Evolutionary conservation across 176 grass and related monocot species (phyloP).

Genomic region (Dactylis glomerata): DNA sequence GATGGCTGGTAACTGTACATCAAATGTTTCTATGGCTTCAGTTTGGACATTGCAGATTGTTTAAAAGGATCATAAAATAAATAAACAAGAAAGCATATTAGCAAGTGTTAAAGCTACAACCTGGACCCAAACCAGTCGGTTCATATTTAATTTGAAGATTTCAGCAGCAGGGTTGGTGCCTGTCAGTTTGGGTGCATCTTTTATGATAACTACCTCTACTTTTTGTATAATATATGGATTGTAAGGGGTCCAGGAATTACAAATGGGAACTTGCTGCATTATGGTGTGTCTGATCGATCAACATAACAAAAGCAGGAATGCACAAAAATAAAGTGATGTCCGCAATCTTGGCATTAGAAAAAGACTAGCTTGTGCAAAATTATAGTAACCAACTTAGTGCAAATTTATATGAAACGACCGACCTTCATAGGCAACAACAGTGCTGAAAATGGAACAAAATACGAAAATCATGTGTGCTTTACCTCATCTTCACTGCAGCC

Average conservation of each 20-base stretch:
- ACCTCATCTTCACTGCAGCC: constrained; percentile 92
- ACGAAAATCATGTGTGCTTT: constrained; percentile 1
- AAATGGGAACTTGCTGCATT: background rate
- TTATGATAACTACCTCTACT: constrained; percentile 11
- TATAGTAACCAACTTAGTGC: background rate
- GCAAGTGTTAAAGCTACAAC: background rate
- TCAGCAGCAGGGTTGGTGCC: constrained; percentile 26
- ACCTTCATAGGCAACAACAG: background rate
- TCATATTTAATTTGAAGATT: constrained; percentile 22
- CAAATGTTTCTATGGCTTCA: background rate
- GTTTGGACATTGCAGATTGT: background rate
- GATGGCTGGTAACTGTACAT: background rate
- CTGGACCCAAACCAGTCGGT: background rate
- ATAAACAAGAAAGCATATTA: background rate
- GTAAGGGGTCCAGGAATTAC: background rate
- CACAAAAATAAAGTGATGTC: background rate
- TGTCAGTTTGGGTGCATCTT: constrained; percentile 29
- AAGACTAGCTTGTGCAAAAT: background rate
- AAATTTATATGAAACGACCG: background rate
- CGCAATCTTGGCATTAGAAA: background rate
- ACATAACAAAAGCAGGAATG: constrained; percentile 14
- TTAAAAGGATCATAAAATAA: background rate
- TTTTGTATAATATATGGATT: background rate
- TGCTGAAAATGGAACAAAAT: background rate
- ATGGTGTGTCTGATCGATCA: background rate